These are phyloP conservation scores for Crithidia fasciculata DNA, from an alignment of 208 protist genomes.

Conservation along the genomic window DNA sequence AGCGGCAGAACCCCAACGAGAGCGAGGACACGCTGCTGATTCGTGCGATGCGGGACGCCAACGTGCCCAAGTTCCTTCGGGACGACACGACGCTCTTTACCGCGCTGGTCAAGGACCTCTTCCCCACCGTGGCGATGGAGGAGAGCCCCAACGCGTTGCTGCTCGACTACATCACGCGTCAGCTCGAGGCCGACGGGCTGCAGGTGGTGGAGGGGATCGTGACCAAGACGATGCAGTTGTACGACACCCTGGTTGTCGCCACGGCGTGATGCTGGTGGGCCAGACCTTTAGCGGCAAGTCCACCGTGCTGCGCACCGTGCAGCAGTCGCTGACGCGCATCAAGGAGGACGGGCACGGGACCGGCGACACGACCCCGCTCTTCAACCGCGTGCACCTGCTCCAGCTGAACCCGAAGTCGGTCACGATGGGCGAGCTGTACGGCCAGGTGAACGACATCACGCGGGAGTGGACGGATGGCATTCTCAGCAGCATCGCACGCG, in stretches of 20 bases:
- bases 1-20: slow-evolving; percentile 88
- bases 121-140: slow-evolving; percentile 88
- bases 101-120: slow-evolving; percentile 94
- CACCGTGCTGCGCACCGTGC: slow-evolving; percentile 78
- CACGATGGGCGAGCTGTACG: slow-evolving; percentile 97
- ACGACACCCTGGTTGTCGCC: slow-evolving; percentile 93
- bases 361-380: slow-evolving; percentile 69
- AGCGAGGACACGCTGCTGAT: slow-evolving; percentile 96
- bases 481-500: slow-evolving; percentile 93
- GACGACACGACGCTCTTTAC: slow-evolving; percentile 95
- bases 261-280: slow-evolving; percentile 96
- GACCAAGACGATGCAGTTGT: slow-evolving; percentile 93
- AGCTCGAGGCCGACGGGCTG: slow-evolving; percentile 74
- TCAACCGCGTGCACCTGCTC: slow-evolving; percentile 84
- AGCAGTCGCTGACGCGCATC: slow-evolving; percentile 80
- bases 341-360: slow-evolving; percentile 77
- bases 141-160: slow-evolving; percentile 85
- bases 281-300: slow-evolving; percentile 96
- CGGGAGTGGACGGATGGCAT: slow-evolving; percentile 98
- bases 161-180: slow-evolving; percentile 68
- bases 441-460: slow-evolving; percentile 95
- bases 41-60: slow-evolving; percentile 94
- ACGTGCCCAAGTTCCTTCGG: slow-evolving; percentile 95
- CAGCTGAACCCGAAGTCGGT: slow-evolving; percentile 96
- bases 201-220: slow-evolving; percentile 89